Percentiles rank a stretch among this genome's conserved stretches.
phyloP scores from a whole-genome alignment of 2,329 filamentous ascomycete genomes.

The Metarhizium rileyi region DNA sequence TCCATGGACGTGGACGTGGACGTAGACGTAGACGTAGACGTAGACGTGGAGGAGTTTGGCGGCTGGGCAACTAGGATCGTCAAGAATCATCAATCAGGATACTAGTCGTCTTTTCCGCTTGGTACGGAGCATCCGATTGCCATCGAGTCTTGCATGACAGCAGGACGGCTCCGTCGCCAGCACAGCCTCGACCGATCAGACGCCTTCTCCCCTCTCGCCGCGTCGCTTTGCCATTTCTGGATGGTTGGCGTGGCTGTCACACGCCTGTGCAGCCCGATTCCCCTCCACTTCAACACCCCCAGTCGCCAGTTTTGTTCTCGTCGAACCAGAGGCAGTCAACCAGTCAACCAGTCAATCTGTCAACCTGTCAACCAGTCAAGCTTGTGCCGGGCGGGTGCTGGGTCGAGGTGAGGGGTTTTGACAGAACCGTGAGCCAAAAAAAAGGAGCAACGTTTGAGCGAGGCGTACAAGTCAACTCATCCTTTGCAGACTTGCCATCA shows the following conservation, averaged over 20 bases:
- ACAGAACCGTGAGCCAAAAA: slow-evolving; percentile 3
- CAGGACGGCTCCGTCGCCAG: too few relatives aligned
- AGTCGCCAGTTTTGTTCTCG: too few relatives aligned
- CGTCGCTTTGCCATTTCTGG: neutral
- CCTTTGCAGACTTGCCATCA: slow-evolving; percentile 8
- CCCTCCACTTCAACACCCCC: neutral
- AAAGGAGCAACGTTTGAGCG: slow-evolving; percentile 3
- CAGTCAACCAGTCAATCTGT: neutral
- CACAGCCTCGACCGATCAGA: too few relatives aligned
- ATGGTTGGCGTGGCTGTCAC: neutral
- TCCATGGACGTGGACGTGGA: too few relatives aligned
- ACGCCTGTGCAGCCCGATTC: neutral
- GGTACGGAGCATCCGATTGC: too few relatives aligned
- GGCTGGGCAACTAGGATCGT: too few relatives aligned
- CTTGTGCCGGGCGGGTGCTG: neutral
- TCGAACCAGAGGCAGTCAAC: too few relatives aligned
- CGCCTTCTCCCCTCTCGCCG: neutral
- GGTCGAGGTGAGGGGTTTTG: slow-evolving; percentile 7
- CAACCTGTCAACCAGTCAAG: neutral
- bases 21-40: too few relatives aligned
- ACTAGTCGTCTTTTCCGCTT: too few relatives aligned
- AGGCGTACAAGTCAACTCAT: slow-evolving; percentile 6
- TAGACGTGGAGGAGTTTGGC: too few relatives aligned
- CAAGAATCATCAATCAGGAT: too few relatives aligned
- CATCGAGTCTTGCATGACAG: too few relatives aligned